phyloP scores from a whole-genome alignment of 1,284 basidiomycete species.

The Ceratobasidium sp. region DNA sequence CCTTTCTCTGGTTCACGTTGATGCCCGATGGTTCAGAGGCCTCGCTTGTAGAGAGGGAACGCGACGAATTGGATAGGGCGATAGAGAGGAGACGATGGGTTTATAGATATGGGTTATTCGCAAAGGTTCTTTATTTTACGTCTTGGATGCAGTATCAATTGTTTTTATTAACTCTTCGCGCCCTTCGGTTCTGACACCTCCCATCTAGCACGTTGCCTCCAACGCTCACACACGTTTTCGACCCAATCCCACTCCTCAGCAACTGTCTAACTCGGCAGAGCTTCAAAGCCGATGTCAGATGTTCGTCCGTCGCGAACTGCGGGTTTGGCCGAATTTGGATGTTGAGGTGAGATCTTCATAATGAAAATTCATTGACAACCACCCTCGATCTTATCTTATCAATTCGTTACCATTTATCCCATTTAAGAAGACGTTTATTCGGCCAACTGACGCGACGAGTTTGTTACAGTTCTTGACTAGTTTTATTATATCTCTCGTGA shows the following conservation, averaged over 20 bases:
- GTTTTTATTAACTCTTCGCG: background rate
- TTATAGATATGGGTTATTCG: slow-evolving; percentile 79
- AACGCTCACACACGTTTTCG: slow-evolving; percentile 83
- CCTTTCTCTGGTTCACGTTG: slow-evolving; percentile 48
- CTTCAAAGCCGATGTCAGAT: slow-evolving; percentile 75
- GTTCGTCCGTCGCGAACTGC: slow-evolving; percentile 85
- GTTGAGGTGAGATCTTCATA: slow-evolving; percentile 69
- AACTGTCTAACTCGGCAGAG: slow-evolving; percentile 78
- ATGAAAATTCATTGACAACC: background rate
- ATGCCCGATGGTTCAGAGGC: slow-evolving; percentile 45
- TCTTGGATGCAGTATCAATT: background rate
- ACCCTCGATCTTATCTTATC: slow-evolving; percentile 11
- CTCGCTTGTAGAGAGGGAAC: slow-evolving; percentile 46
- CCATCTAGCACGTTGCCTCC: slow-evolving; percentile 80
- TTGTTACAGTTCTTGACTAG: slow-evolving; percentile 71
- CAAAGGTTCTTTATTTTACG: slow-evolving; percentile 66
- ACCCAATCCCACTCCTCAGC: slow-evolving; percentile 80
- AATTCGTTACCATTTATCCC: background rate
- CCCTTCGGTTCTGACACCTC: background rate
- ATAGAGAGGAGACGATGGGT: slow-evolving; percentile 68
- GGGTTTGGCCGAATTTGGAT: slow-evolving; percentile 83
- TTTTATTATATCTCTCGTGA: slow-evolving; percentile 85
- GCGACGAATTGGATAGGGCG: slow-evolving; percentile 72
- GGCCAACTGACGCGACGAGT: background rate
- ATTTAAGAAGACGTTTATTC: background rate